Evolutionary conservation across 1,284 basidiomycete genomes (phyloP).

Genomic region (Rhodotorula sp.): DNA sequence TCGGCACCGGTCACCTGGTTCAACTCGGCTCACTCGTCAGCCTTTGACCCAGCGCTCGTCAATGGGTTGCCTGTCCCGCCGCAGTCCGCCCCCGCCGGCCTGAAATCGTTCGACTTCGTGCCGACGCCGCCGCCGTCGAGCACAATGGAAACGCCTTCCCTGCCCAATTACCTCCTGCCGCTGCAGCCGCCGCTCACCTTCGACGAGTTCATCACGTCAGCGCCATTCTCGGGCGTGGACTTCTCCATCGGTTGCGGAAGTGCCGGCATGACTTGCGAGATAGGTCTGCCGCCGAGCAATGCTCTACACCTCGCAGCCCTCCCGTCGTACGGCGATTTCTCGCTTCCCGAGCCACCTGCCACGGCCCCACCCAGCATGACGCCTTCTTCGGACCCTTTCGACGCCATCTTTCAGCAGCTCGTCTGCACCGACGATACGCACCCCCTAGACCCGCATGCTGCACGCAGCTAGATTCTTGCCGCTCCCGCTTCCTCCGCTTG

Average conservation of each 20-base stretch:
- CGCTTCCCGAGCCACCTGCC: background rate
- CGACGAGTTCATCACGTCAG: background rate
- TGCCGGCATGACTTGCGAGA: too few relatives aligned
- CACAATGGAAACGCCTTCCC: background rate
- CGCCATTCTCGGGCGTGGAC: too few relatives aligned
- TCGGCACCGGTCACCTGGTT: background rate
- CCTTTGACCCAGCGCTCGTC: background rate
- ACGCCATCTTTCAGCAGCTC: background rate
- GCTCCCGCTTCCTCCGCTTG: background rate
- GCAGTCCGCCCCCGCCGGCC: background rate
- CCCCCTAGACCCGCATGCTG: background rate
- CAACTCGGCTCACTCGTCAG: background rate
- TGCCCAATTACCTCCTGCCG: background rate
- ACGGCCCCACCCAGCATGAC: too few relatives aligned
- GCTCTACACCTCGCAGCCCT: background rate
- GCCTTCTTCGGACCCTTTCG: background rate
- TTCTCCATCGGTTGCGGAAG: too few relatives aligned
- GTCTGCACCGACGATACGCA: background rate
- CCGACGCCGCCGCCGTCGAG: background rate
- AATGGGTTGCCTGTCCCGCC: background rate
- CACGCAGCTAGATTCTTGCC: too few relatives aligned
- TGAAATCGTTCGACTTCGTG: background rate
- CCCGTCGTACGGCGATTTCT: background rate
- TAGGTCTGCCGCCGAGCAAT: too few relatives aligned
- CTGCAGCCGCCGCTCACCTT: background rate